These are phyloP conservation scores for Herpetospermum pedunculosum DNA, from an alignment of 306 rosid genomes.

Conservation along the genomic window DNA sequence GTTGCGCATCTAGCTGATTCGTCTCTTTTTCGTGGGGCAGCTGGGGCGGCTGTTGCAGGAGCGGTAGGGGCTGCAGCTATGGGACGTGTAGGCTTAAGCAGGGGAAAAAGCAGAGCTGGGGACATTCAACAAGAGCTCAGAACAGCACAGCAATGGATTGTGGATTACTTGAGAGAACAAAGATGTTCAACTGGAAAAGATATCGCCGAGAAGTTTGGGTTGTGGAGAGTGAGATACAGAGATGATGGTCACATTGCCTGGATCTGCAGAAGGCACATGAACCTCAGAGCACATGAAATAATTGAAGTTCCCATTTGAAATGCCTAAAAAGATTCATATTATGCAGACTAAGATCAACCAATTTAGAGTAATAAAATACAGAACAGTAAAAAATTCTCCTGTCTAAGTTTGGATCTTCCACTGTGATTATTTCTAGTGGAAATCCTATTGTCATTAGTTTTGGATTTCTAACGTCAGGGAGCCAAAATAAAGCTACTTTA, in stretches of 20 bases:
- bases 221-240: conserved; percentile 80
- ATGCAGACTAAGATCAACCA: not conserved
- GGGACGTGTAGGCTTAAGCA: conserved; percentile 19
- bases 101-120: conserved; percentile 39
- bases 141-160: conserved; percentile 86
- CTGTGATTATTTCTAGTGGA: not conserved
- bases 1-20: conserved; percentile 77
- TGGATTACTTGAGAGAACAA: conserved; percentile 80
- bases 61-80: conserved; percentile 51
- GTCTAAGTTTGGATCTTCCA: not conserved
- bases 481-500: not conserved
- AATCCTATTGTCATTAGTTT: not conserved
- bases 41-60: conserved; percentile 64
- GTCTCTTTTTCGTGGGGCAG: conserved; percentile 45
- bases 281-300: conserved; percentile 69
- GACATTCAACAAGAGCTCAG: conserved; percentile 61
- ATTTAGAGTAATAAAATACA: not conserved
- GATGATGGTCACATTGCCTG: conserved; percentile 82
- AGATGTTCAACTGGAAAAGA: conserved; percentile 80
- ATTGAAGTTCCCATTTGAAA: conserved; percentile 72
- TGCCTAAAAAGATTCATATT: not conserved
- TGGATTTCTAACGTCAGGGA: not conserved
- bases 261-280: conserved; percentile 85
- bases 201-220: conserved; percentile 84
- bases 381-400: not conserved